These are phyloP conservation scores for Petunia axillaris DNA, from an alignment of 257 asterid genomes.

Conservation along the genomic window DNA sequence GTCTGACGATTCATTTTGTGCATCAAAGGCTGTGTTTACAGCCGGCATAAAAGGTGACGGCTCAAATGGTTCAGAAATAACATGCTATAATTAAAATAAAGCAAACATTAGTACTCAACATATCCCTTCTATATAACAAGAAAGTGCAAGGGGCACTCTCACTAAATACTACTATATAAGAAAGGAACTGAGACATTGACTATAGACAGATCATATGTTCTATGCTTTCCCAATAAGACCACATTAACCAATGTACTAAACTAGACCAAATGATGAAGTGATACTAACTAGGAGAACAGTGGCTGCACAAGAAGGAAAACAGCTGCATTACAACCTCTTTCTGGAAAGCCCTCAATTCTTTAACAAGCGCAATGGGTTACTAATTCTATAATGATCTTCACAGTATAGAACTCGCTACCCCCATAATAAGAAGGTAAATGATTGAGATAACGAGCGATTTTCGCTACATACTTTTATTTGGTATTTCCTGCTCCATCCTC, in stretches of 20 bases:
- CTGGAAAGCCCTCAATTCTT: slow-evolving; percentile 18
- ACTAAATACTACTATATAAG: background rate
- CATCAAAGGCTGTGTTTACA: slow-evolving; percentile 70
- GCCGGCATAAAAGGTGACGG: slow-evolving; percentile 96
- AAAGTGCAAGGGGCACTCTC: background rate
- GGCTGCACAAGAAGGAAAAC: background rate
- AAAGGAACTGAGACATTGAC: background rate
- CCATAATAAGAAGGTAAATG: background rate
- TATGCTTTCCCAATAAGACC: background rate
- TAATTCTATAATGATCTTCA: background rate
- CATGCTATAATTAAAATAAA: slow-evolving; percentile 70
- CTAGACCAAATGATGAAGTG: background rate
- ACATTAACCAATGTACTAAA: background rate
- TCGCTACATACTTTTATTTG: background rate
- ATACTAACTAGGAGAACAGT: background rate
- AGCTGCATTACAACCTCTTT: background rate
- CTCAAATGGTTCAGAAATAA: slow-evolving; percentile 88
- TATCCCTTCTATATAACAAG: background rate
- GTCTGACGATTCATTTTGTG: slow-evolving; percentile 59
- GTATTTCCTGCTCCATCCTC: slow-evolving; percentile 20
- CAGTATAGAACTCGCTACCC: background rate
- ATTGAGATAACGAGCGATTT: background rate
- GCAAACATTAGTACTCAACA: slow-evolving; percentile 28
- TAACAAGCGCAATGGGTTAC: slow-evolving; percentile 10
- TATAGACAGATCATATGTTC: slow-evolving; percentile 9